Percentiles rank a stretch among this genome's conserved stretches.
Conservation (phyloP, 805 yeast genomes). For the Candida ficus region DNA sequence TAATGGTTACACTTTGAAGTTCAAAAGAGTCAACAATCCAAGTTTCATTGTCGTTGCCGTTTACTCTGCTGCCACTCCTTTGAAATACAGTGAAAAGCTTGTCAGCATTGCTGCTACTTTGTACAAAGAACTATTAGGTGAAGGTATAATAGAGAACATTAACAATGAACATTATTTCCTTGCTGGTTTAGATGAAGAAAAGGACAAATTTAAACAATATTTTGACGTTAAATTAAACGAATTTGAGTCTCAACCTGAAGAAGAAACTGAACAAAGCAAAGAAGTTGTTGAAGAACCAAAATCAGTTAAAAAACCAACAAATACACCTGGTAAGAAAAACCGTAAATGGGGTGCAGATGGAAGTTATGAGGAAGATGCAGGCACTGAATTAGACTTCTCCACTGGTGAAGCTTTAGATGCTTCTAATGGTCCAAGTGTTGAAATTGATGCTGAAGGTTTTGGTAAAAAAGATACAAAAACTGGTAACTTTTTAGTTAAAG, state of each 20-base stretch:
- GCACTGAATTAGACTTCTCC: constrained; percentile 53
- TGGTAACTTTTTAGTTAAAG: constrained; percentile 65
- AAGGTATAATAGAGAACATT: constrained; percentile 21
- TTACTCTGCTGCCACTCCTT: constrained; percentile 33
- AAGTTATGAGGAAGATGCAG: constrained; percentile 38
- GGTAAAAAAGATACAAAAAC: constrained; percentile 36
- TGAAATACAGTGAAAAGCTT: constrained; percentile 31
- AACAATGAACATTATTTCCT: constrained; percentile 27
- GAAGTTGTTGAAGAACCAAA: constrained; percentile 7
- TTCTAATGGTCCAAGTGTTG: constrained; percentile 11
- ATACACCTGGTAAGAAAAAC: constrained; percentile 33
- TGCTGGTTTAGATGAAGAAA: constrained; percentile 27
- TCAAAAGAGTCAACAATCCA: constrained; percentile 36
- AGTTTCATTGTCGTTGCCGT: constrained; percentile 40
- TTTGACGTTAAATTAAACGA: constrained; percentile 33
- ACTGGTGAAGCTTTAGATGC: constrained; percentile 18
- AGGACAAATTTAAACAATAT: constrained; percentile 33
- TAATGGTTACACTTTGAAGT: constrained; percentile 42
- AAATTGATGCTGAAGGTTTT: constrained; percentile 28
- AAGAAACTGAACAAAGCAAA: constrained; percentile 11
- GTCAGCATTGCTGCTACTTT: constrained; percentile 27
- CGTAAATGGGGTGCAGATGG: constrained; percentile 72
- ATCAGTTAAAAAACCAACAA: constrained; percentile 9
- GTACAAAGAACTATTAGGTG: constrained; percentile 28
- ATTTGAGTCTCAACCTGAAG: constrained; percentile 12